Evolutionary conservation across 768 basidiomycete species (phyloP).

Genomic region (Lactarius indigo): DNA sequence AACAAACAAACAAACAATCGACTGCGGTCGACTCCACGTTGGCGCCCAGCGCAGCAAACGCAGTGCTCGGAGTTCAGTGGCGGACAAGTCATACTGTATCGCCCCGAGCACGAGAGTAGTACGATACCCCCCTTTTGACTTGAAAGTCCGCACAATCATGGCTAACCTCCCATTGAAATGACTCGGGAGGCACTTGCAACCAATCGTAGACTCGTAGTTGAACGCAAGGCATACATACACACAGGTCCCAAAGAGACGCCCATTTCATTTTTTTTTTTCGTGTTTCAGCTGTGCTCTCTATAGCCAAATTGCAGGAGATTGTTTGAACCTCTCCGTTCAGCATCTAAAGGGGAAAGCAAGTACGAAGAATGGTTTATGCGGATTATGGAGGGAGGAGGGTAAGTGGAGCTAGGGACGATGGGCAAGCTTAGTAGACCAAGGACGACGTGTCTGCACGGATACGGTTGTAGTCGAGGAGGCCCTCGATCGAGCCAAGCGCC

Average conservation of each 20-base stretch:
- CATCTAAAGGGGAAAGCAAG: constrained; percentile 1
- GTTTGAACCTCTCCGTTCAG: background rate
- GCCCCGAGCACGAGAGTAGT: too few relatives aligned
- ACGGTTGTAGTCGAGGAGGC: constrained; percentile 93
- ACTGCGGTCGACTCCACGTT: too few relatives aligned
- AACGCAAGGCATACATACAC: background rate
- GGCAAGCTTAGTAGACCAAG: constrained; percentile 53
- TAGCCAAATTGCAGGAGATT: background rate
- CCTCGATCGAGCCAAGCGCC: constrained; percentile 86
- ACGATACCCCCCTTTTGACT: too few relatives aligned
- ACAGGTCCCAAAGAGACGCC: too few relatives aligned
- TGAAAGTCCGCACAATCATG: too few relatives aligned
- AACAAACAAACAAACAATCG: too few relatives aligned
- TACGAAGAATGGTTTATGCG: background rate
- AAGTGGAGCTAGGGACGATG: background rate
- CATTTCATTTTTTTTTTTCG: background rate
- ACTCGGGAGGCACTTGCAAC: too few relatives aligned
- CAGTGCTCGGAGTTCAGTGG: too few relatives aligned
- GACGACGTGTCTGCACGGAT: constrained; percentile 81
- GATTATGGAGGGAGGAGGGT: background rate
- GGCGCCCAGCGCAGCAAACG: too few relatives aligned
- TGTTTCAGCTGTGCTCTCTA: constrained; percentile 8
- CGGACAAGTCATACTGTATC: too few relatives aligned
- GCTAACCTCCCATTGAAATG: too few relatives aligned
- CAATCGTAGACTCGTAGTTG: too few relatives aligned